phyloP scores from a whole-genome alignment of 2,329 filamentous ascomycete genomes.

The Sordariomycetes sp. region DNA sequence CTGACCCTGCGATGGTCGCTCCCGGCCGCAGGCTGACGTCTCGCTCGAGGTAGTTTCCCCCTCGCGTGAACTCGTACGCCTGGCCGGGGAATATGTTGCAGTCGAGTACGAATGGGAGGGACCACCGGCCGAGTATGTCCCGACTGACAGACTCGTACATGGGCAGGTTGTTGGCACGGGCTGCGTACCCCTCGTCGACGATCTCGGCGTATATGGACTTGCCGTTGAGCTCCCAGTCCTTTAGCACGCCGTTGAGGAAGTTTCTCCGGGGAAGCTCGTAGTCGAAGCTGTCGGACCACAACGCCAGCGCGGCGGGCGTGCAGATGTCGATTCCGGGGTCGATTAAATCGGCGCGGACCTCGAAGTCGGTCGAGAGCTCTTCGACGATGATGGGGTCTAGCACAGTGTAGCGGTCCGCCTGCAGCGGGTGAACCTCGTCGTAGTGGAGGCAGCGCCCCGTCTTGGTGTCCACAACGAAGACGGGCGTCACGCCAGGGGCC shows the following conservation, averaged over 20 bases:
- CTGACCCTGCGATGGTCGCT: slow-evolving; percentile 58
- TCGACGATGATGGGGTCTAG: slow-evolving; percentile 75
- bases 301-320: slow-evolving; percentile 84
- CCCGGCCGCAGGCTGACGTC: slow-evolving; percentile 64
- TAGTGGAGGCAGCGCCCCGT: slow-evolving; percentile 84
- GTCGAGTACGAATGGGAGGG: slow-evolving; percentile 81
- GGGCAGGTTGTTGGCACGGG: slow-evolving; percentile 73
- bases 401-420: slow-evolving; percentile 53
- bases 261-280: slow-evolving; percentile 84
- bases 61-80: slow-evolving; percentile 52
- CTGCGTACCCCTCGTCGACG: slow-evolving; percentile 72
- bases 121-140: slow-evolving; percentile 80
- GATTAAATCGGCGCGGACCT: slow-evolving; percentile 77
- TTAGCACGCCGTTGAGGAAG: slow-evolving; percentile 84
- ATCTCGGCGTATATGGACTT: slow-evolving; percentile 95
- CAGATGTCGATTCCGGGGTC: slow-evolving; percentile 96
- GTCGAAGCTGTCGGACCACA: slow-evolving; percentile 97
- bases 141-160: slow-evolving; percentile 83
- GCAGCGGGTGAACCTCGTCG: slow-evolving; percentile 71
- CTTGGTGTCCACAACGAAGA: slow-evolving; percentile 77
- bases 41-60: slow-evolving; percentile 46
- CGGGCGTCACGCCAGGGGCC: slow-evolving; percentile 60
- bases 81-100: slow-evolving; percentile 74
- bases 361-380: slow-evolving; percentile 59
- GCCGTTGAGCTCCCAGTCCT: slow-evolving; percentile 93